Evolutionary conservation across 306 rosid genomes (phyloP).

Genomic region (Ziziphus jujuba): DNA sequence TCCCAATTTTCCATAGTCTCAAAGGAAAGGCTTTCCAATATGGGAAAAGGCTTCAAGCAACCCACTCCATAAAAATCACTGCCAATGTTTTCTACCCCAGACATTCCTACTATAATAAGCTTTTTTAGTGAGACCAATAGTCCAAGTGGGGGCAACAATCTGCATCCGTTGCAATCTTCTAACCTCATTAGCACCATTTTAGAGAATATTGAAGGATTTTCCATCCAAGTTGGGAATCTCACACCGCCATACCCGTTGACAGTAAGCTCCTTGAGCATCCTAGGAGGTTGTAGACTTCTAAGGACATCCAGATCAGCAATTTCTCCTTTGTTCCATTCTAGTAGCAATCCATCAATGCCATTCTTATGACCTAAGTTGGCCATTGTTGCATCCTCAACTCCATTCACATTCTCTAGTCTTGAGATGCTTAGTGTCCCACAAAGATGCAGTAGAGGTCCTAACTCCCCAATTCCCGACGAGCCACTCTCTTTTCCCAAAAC

Average conservation of each 20-base stretch:
- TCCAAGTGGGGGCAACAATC: conserved; percentile 2
- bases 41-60: background rate
- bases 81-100: background rate
- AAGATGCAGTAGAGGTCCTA: conserved; percentile 1
- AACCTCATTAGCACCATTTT: background rate
- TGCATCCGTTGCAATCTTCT: conserved; percentile 1
- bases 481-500: conserved; percentile 4
- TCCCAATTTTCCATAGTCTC: background rate
- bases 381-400: background rate
- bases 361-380: conserved; percentile 1
- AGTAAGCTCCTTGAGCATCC: background rate
- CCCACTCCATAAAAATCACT: conserved; percentile 2
- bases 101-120: background rate
- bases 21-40: background rate
- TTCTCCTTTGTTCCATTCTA: background rate
- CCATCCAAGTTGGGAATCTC: conserved; percentile 9
- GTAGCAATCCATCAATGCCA: background rate
- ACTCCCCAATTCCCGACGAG: background rate
- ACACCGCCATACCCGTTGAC: background rate
- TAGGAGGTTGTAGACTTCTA: background rate
- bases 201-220: background rate
- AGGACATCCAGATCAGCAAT: background rate
- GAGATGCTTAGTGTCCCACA: conserved; percentile 4
- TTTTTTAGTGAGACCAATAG: background rate
- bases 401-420: conserved; percentile 9